Evolutionary conservation across 116 monocot species (phyloP), one percentile per base, ranked within the genome.

Genomic region (Trichopus zeylanicus): DNA sequence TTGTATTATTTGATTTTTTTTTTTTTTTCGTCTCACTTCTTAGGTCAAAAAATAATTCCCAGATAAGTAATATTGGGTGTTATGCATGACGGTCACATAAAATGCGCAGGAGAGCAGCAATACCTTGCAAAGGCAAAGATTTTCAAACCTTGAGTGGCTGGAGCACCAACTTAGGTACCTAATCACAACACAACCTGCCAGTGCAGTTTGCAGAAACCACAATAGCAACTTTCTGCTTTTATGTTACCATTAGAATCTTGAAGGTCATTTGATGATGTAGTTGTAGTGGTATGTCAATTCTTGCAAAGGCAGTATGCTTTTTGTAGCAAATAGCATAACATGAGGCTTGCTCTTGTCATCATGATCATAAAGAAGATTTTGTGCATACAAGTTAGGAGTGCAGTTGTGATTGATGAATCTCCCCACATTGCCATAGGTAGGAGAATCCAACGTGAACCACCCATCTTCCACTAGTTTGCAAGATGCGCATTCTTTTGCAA

Each of bases 401-500:
- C 78, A 87, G 38, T 81, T 78, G 37, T 82, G 87, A 46, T 86
- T 86, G 55, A 86, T 74, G 52, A 81, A 86, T 29, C 71, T 81
- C 55, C 79, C 73, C 27, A 87, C 55, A 73, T 82, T 87, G 2
- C 78, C 87, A 48, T 58, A 73, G 26, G 31, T 21, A 22, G 78
- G 68, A 27, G 82, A 75, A 82, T 87, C 87, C 61, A 87, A 56
- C 10, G 81, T 72, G 58, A 78, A 87, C 16, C 64, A 68, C 29
- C 32, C 63, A 34, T 67, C 68, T n/a, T 81, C 67, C 29, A 56
- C 67, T 28, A 30, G 35, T 32, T 70, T 48, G 15, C 42, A 16
- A 21, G 38, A 26, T n/a, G n/a, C 19, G 53, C 31, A 52, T 30
- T 68, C 19, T 56, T 69, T 29, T 71, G 63, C 22, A 66, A 47